These are phyloP conservation scores for Paracoccidioides lutzii DNA, from an alignment of 2,329 filamentous ascomycete species.

Conservation along the genomic window DNA sequence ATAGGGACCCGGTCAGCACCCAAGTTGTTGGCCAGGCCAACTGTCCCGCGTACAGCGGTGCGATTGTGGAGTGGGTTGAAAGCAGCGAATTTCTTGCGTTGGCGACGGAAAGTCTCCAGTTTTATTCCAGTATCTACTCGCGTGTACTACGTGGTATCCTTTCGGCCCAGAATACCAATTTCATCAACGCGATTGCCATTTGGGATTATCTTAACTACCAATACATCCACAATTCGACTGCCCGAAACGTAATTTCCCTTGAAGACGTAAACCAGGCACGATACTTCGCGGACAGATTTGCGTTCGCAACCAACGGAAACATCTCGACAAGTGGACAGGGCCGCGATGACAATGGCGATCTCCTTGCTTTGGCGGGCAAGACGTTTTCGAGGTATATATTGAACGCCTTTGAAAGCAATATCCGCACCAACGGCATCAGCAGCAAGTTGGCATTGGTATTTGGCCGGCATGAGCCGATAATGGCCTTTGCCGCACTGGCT, in stretches of 20 bases:
- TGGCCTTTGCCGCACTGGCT: slow-evolving; percentile 39
- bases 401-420: slow-evolving; percentile 26
- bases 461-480: slow-evolving; percentile 37
- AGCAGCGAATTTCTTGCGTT: slow-evolving; percentile 31
- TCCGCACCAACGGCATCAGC: slow-evolving; percentile 23
- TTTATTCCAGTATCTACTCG: slow-evolving; percentile 37
- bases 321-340: slow-evolving; percentile 18
- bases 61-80: slow-evolving; percentile 29
- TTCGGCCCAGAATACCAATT: slow-evolving; percentile 29
- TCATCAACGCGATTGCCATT: slow-evolving; percentile 41
- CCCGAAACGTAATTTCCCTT: slow-evolving; percentile 20
- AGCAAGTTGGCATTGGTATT: slow-evolving; percentile 38
- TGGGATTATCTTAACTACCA: slow-evolving; percentile 46
- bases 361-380: slow-evolving; percentile 31
- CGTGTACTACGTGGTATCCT: slow-evolving; percentile 34
- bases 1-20: slow-evolving; percentile 38
- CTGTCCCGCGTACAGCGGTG: slow-evolving; percentile 29
- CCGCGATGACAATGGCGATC: slow-evolving; percentile 15
- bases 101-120: slow-evolving; percentile 22
- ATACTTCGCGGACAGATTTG: slow-evolving; percentile 37
- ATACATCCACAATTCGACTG: slow-evolving; percentile 38
- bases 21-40: slow-evolving; percentile 37
- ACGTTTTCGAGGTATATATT: slow-evolving; percentile 30
- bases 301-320: slow-evolving; percentile 37
- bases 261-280: slow-evolving; percentile 27